Evolutionary conservation across 768 basidiomycete genomes (phyloP), one percentile per base, ranked within the genome.

Genomic region (Leccinum fibrillosum): DNA sequence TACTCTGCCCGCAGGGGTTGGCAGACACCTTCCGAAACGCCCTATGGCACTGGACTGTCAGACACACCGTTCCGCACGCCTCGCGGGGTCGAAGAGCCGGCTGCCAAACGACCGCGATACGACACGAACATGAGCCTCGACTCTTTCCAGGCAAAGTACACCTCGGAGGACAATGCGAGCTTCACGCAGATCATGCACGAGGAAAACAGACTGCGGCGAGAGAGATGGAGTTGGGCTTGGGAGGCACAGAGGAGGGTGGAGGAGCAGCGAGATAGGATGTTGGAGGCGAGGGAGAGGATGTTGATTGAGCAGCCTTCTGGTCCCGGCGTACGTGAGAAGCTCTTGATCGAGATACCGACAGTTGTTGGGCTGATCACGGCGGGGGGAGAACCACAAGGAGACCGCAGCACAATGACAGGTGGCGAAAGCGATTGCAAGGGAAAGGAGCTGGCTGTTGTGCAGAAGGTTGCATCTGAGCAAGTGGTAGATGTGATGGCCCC

Each of bases 151-250:
- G 84, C 92, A 0, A 82, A 82, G 45, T 97, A 92, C 71, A 98
- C 97, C 2, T 97, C 94, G 0, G 94, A 98, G 69, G 97, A 99
- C 74, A 99, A 99, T 72, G 86, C 95, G 5, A 97, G 94, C 59
- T 98, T 99, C 71, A 92, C 94, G 9, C 81, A 92, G 61, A 95
- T 98, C 58, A 75, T 99, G 55, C 86, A 94, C 58, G 86, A 89
- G 55, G 96, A 98, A 78, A 98, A 99, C 69, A 76, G 79, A 71
- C 80, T 82, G 64, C 80, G 94, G 58, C 86, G 85, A 69, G 90
- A 92, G 69, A 85, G 78, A 70, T 93, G 87, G 79, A 84, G 75
- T 0, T 99, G 97, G 97, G 97, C 95, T 2, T 99, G 89, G 86
- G 89, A 92, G 44, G 94, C 94, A 7, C 94, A 98, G 78, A 79